Evolutionary conservation across 2,329 filamentous ascomycete species (phyloP), one percentile per base, ranked within the genome.

Genomic region (Curvularia spicifera): DNA sequence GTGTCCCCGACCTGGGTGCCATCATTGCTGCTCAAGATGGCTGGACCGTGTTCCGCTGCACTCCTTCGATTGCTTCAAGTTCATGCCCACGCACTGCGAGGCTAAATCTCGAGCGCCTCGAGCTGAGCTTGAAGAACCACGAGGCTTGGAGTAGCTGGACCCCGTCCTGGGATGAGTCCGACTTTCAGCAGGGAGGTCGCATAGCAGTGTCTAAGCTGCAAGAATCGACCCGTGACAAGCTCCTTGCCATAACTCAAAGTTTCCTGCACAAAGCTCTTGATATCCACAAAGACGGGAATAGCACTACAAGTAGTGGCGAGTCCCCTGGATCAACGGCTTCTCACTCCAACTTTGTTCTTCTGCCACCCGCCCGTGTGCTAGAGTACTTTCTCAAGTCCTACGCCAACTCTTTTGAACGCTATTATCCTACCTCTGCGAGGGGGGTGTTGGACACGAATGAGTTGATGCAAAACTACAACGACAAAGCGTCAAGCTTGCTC

Each of bases 251-350:
- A 60, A 89, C 87, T 0, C 88, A 90, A 71, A 85, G 82, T 42
- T 90, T 90, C 71, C 78, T 91, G 8, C 86, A 89, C 75, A 90
- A 89, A 68, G 89, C 89, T 1, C 81, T 90, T 3, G 86, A 89
- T 13, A 89, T 88, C 43, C 88, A 90, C 72, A 83, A 84, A 46
- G 81, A 85, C 24, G 81, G 83, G 2, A 73, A 68, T 26, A 70
- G 78, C 52, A 78, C 78, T 43, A 68, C 71, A 1, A 75, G 75
- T 53, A 80, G 81, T 54, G 71, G 73, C 4, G 78, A 78, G 12
- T 83, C 82, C 42, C 75, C 79, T 7, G 80, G 76, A 31, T 81
- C 84, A 3, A 78, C 80, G 18, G 78, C 83, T 51, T 70, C 66
- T n/a, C 61, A 60, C 35, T 85, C 86, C 50, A 86, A 85, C 71